phyloP scores from a whole-genome alignment of 2,329 filamentous ascomycete genomes.

The Beauveria sp. region DNA sequence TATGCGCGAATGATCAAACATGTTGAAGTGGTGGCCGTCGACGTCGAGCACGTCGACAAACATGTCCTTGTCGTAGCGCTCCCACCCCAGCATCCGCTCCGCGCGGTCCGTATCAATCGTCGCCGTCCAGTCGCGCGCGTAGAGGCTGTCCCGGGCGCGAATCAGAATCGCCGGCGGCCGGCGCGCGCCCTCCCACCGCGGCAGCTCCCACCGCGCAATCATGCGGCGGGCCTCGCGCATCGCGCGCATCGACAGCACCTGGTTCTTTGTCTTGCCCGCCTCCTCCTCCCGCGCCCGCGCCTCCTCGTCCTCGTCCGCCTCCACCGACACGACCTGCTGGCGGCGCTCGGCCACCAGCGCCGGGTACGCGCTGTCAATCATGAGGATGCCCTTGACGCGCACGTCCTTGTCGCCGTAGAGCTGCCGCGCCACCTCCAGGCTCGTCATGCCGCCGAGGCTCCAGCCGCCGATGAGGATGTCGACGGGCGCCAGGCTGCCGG shows the following conservation, averaged over 20 bases:
- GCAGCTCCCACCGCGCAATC: conserved; percentile 33
- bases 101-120: conserved; percentile 37
- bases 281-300: conserved; percentile 15
- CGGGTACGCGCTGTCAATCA: conserved; percentile 44
- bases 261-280: conserved; percentile 27
- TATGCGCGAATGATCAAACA: conserved; percentile 30
- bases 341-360: conserved; percentile 15
- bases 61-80: conserved; percentile 34
- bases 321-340: neutral
- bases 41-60: conserved; percentile 40
- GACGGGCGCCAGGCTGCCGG: conserved; percentile 17
- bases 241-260: conserved; percentile 28
- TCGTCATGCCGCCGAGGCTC: conserved; percentile 46
- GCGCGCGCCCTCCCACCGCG: conserved; percentile 26
- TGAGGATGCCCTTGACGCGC: conserved; percentile 41
- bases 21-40: conserved; percentile 44
- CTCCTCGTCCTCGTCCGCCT: neutral
- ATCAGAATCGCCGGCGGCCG: conserved; percentile 38
- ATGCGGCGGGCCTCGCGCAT: conserved; percentile 36
- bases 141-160: conserved; percentile 34
- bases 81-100: conserved; percentile 41
- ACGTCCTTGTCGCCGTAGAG: conserved; percentile 30
- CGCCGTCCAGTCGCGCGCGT: conserved; percentile 20
- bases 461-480: conserved; percentile 47
- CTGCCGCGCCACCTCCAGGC: conserved; percentile 41